Base-by-base conservation (phyloP, 129 eudicot genomes). In the Erigeron canadensis region DNA sequence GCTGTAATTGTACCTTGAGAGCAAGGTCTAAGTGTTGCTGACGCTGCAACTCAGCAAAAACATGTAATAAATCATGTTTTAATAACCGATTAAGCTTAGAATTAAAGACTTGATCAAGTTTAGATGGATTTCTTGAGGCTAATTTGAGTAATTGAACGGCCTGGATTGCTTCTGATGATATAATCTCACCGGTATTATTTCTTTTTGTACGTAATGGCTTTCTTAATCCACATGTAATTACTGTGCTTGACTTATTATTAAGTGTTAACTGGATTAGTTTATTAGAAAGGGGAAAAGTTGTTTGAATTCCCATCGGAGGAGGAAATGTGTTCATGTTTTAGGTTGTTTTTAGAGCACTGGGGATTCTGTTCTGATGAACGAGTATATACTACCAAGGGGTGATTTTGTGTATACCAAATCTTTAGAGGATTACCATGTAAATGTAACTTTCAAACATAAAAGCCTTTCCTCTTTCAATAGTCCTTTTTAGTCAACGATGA, bases 161-260 rank as follows among this genome's bases (percentile, higher is more conserved):
- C 66, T 87, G 96, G 65, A 90, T 90, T 38, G 96, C 89, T 80
- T 90, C 96, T 17, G 88, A 79, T 12, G 96, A 90, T 38, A 90
- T 74, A 44, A 90, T 28, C 34, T 28, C 81, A 39, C 77, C 81
- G 15, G 63, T 67, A n/a, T 67, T 77, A 19, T 18, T 82, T 15
- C 91, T 81, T 45, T 77, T 70, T 68, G 83, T 73, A 81, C 87
- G 76, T 80, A 73, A 4, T 51, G 88, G 81, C 69, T 89, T 87
- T 78, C 84, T 80, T 23, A 83, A 82, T 21, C 95, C 89, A 44
- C 96, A 84, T 5, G 70, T 70, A 46, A 81, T 77, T 28, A 46
- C 81, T 59, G 80, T 56, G 16, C 67, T 21, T 21, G 10, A 13
- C 11, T 59, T 59, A 19, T 53, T 53, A 28, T 53, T 53, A 42